Evolutionary conservation across 225 moss, liverwort and hornwort genomes (phyloP).

Genomic region (Bryoerythrophyllum caledonicum): DNA sequence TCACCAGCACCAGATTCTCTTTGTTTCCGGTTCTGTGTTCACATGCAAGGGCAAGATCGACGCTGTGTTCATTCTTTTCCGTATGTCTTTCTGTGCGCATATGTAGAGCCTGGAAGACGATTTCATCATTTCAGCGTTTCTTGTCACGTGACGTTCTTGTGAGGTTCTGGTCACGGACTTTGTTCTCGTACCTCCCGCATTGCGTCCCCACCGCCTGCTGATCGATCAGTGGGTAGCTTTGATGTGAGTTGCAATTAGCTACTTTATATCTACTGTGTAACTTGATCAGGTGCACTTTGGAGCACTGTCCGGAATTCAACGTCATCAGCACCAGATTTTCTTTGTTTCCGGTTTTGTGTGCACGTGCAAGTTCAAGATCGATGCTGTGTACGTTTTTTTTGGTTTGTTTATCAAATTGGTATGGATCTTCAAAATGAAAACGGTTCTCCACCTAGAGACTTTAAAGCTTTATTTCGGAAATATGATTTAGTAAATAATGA

Average conservation of each 20-base stretch:
- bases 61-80: background rate
- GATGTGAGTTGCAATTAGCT: background rate
- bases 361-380: background rate
- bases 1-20: background rate
- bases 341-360: no score
- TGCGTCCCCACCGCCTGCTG: constrained; percentile 20
- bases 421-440: no score
- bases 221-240: background rate
- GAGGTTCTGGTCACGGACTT: no score
- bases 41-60: background rate
- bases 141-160: background rate
- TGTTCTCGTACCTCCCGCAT: constrained; percentile 24
- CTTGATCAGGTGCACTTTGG: background rate
- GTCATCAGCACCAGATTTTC: no score
- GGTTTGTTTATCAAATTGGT: no score
- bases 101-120: background rate
- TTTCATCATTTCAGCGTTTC: background rate
- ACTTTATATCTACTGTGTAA: no score
- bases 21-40: background rate
- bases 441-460: no score
- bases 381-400: no score
- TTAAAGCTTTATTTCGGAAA: no score
- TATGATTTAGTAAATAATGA: no score
- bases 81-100: background rate
- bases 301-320: background rate